phyloP scores from a whole-genome alignment of 768 basidiomycete genomes.

The Russula vinacea region DNA sequence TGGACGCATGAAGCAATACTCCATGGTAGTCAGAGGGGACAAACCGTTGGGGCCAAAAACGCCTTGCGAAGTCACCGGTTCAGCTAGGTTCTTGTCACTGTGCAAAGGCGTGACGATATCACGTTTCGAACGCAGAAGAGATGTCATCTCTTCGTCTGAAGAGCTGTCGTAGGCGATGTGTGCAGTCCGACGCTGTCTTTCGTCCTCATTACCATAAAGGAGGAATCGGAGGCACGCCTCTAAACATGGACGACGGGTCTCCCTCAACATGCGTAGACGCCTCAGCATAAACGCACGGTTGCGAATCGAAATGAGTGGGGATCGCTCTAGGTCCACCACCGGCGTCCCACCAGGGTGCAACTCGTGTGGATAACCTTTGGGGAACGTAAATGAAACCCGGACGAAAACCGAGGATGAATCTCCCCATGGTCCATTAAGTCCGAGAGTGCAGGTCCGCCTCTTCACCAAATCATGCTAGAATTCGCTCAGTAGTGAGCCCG shows the following conservation, averaged over 20 bases:
- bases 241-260: conserved; percentile 75
- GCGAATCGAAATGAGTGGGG: conserved; percentile 72
- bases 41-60: conserved; percentile 85
- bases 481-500: not conserved
- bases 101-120: conserved; percentile 57
- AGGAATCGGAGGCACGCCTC: conserved; percentile 82
- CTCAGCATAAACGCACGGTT: conserved; percentile 77
- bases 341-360: conserved; percentile 63
- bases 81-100: conserved; percentile 73
- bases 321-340: conserved; percentile 78
- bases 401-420: conserved; percentile 79
- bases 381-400: conserved; percentile 86
- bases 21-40: conserved; percentile 19
- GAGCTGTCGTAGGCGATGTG: conserved; percentile 59
- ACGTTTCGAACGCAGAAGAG: conserved; percentile 40
- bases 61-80: conserved; percentile 83
- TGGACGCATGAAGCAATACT: not conserved
- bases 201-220: conserved; percentile 63
- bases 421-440: conserved; percentile 91
- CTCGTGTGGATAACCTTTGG: conserved; percentile 71
- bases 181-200: conserved; percentile 41
- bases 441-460: conserved; percentile 77
- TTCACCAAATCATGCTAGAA: conserved; percentile 63
- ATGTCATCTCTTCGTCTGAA: conserved; percentile 57
- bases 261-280: conserved; percentile 67